Conservation (phyloP, 306 rosid genomes). For the Pterocarpus santalinus region DNA sequence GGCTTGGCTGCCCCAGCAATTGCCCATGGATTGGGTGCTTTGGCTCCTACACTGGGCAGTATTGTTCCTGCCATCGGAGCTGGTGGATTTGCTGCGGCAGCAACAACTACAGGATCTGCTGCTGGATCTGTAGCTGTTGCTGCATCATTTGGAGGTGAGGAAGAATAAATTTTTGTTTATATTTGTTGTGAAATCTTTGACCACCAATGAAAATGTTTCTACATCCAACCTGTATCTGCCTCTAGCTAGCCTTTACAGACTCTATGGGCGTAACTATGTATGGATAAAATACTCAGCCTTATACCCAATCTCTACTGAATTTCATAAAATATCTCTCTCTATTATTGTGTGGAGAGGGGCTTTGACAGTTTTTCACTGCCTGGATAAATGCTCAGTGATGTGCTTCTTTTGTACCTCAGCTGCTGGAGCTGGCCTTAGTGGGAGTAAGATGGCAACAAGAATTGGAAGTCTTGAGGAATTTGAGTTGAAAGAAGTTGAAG, state of each 20-base stretch:
- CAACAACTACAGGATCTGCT: conserved; percentile 90
- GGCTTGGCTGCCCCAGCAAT: conserved; percentile 99
- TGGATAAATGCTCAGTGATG: conserved; percentile 37
- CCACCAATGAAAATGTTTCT: conserved; percentile 13
- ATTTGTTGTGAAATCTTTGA: conserved; percentile 24
- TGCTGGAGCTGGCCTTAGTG: conserved; percentile 71
- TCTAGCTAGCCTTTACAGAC: conserved; percentile 13
- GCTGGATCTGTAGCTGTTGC: conserved; percentile 95
- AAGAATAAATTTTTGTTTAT: conserved; percentile 30
- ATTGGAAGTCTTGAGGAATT: conserved; percentile 70
- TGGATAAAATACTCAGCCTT: conserved; percentile 4
- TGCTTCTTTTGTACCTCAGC: conserved; percentile 51
- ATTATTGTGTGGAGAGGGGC: conserved; percentile 4
- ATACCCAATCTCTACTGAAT: not conserved
- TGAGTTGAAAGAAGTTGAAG: conserved; percentile 61
- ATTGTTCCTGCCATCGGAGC: conserved; percentile 81
- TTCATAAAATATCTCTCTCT: not conserved
- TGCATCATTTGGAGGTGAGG: conserved; percentile 94
- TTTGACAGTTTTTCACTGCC: conserved; percentile 20
- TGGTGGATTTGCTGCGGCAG: conserved; percentile 93
- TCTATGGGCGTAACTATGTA: conserved; percentile 8
- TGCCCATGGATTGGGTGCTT: conserved; percentile 91
- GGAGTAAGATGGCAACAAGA: conserved; percentile 74
- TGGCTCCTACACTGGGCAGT: conserved; percentile 93
- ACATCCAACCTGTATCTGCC: not conserved